Base-by-base conservation (phyloP, 352 stramenopile genomes). In the Phytophthora palmivora region DNA sequence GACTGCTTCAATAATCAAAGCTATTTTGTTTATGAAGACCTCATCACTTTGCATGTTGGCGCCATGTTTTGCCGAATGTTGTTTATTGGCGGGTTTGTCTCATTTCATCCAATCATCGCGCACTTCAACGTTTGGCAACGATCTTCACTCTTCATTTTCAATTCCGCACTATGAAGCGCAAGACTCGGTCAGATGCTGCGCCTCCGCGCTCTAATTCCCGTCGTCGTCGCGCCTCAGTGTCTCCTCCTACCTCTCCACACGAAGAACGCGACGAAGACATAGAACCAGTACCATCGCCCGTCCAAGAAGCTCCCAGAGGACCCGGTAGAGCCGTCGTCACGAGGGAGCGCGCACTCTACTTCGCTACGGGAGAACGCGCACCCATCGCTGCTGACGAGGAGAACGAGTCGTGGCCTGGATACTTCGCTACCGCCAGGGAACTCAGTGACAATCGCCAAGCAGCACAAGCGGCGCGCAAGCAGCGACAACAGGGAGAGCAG, bases 371-470 rank as follows among this genome's bases (percentile, higher is more conserved):
- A 18, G 64, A 68, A 67, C 7, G 55, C 53, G 45, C 42, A 16
- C 21, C 24, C 24, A 28, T 28, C 5, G 32, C 43, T 9, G n/a
- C 22, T 18, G 18, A 28, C 28, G 58, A 50, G 15, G 36, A 64
- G 26, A 51, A 55, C n/a, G 71, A 85, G 48, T 67, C 82, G 14
- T 95, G 83, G 83, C 86, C 86, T 3, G 86, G 86, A n/a, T 93
- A 93, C 70, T 93, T 85, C 45, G 63, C 75, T 14, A 95, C 86
- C 0, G 82, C 80, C 12, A 73, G 78, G 16, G 77, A 80, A 43
- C 72, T 95, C 28, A 52, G 63, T 16, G 75, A 92, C 46, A 83
- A 91, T 36, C 83, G 86, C 0, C 52, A 78, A 38, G 84, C 81
- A 0, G 86, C 86, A 5, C 82, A 90, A 51, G 74, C 67, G 0